Evolutionary conservation across 306 rosid species (phyloP), one percentile per base, ranked within the genome.

Genomic region (Ormosia emarginata): DNA sequence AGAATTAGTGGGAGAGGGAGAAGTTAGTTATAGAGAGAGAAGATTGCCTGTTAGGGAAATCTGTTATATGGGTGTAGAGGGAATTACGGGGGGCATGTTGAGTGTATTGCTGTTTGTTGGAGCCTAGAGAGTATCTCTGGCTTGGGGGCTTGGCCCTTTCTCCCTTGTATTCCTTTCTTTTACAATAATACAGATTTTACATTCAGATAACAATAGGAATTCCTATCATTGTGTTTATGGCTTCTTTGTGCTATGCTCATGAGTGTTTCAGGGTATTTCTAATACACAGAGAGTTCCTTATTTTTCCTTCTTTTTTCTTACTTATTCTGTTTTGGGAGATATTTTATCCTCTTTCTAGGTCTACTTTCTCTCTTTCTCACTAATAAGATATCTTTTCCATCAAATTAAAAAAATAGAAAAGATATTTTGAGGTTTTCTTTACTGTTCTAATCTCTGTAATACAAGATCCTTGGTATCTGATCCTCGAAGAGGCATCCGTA

Each of bases 391-490:
- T 30, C 3, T 40, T 59, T 57, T 72, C 53, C 37, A 53, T 24
- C 24, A 24, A 24, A 34, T 55, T 34, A 14, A 64, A 43, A 24
- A 24, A 24, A 24, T 36, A 33, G 15, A 14, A 39, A 49, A 39
- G 50, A 18, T n/a, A 47, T 78, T 74, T 85, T 62, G 18, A 13
- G 37, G 65, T 78, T 67, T 61, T 65, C 73, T 66, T 7, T 75
- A 37, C 39, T 47, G 34, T 72, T 61, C 44, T 55, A 34, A 62
- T 64, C 17, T 39, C 37, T 69, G 62, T 67, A 72, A 69, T 34
- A n/a, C 41, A 75, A 75, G 82, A 74, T 36, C 63, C 78, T 66
- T 66, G 17, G 36, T 77, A 40, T 70, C 33, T 78, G 67, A 57
- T 36, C 67, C 40, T 24, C 18, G 32, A 63, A 40, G 67, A 40